Conservation (phyloP, 345 rosid species). For the Litchi chinensis region DNA sequence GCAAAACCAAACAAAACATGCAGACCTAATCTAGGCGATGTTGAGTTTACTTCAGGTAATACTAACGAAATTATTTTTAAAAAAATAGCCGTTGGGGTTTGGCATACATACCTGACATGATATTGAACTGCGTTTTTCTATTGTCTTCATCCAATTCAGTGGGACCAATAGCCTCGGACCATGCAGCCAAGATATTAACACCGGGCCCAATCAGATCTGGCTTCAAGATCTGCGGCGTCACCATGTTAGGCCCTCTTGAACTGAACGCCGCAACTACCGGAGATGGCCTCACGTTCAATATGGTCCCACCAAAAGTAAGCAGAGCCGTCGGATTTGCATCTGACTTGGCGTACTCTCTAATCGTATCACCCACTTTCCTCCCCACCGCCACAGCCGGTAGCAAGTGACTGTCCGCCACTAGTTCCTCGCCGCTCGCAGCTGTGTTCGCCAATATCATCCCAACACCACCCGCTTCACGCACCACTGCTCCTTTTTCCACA, state of each 20-base stretch:
- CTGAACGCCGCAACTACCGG: slow-evolving; percentile 94
- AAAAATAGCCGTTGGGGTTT: slow-evolving; percentile 24
- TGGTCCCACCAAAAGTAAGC: slow-evolving; percentile 69
- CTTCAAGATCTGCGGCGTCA: slow-evolving; percentile 74
- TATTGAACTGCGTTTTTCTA: slow-evolving; percentile 66
- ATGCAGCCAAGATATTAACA: slow-evolving; percentile 80
- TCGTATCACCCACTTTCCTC: slow-evolving; percentile 55
- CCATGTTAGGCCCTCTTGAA: slow-evolving; percentile 83
- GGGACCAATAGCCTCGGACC: slow-evolving; percentile 79
- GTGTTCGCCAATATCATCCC: slow-evolving; percentile 91
- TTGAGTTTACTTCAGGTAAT: not conserved
- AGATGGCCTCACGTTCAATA: slow-evolving; percentile 59
- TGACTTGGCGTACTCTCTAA: slow-evolving; percentile 51
- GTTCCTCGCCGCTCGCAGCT: slow-evolving; percentile 60
- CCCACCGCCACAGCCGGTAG: slow-evolving; percentile 78
- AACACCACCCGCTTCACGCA: slow-evolving; percentile 73
- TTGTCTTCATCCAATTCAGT: slow-evolving; percentile 68
- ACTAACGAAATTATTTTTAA: too few relatives aligned
- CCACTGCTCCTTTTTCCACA: slow-evolving; percentile 80
- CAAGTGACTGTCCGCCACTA: slow-evolving; percentile 85
- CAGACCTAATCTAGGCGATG: too few relatives aligned
- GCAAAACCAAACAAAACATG: too few relatives aligned
- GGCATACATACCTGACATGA: slow-evolving; percentile 64
- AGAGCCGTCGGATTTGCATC: slow-evolving; percentile 54
- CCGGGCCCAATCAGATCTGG: slow-evolving; percentile 95